Evolutionary conservation across 495 filamentous ascomycete genomes (phyloP), one percentile per base, ranked within the genome.

Genomic region (Pseudoneurospora amorphoporcata): DNA sequence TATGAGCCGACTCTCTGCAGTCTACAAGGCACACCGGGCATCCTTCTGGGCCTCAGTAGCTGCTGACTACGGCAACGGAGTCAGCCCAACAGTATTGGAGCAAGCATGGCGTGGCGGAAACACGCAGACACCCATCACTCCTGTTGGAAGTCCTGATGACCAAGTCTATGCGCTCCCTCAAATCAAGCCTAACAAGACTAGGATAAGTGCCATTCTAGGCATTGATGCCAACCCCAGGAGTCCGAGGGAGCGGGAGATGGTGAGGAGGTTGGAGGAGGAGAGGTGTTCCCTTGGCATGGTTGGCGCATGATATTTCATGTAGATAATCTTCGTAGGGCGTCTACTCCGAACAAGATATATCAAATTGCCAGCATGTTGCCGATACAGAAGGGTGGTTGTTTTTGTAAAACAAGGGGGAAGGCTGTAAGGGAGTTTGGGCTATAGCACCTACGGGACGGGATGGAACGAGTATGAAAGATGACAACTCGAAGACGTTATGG

Each of bases 21-120:
- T 93, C 68, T 93, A 94, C 78, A 87, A 89, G 70, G 83, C 86
- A 14, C 90, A 92, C 76, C 87, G 91, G 40, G 82, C 86, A 41
- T 87, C 87, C 14, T 94, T 94, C 80, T 94, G 92, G 92, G 84
- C 84, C 65, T 85, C 85, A 47, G 86, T 94, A 42, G 91, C 92
- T 29, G 80, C 85, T 41, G 89, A 91, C 69, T 94, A 94, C 73
- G 91, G 91, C 69, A 75, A 80, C 4, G 87, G 88, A 47, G 84
- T 90, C 5, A 89, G 88, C 61, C 88, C 90, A 12, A 83, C 86
- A 29, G 83, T 88, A 17, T 84, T 94, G 17, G 91, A 93, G 79
- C 87, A 90, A 73, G 87, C 89, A 8, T 94, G 91, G 91, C 86
- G 87, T 73, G 81, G 84, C n/a, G 84, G 79, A 17, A 42, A 12